These are phyloP conservation scores for Microdochium nivale DNA, from an alignment of 2,329 filamentous ascomycete species.

Conservation along the genomic window DNA sequence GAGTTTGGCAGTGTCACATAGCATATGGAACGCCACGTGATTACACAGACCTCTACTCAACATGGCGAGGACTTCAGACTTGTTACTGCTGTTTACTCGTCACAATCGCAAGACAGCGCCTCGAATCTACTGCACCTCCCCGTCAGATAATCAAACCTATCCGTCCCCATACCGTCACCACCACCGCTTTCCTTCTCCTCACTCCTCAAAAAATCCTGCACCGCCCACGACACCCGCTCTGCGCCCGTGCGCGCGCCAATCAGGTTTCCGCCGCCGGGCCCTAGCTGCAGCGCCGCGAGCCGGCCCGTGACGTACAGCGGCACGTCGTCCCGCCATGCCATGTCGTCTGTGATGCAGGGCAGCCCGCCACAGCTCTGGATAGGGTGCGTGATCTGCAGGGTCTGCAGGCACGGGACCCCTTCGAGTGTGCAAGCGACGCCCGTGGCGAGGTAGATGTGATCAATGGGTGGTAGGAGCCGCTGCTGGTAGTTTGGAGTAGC, in stretches of 20 bases:
- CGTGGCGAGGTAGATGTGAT: conserved; percentile 71
- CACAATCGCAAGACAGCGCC: conserved; percentile 7
- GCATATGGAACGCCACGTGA: too few species aligned
- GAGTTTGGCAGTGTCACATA: too few species aligned
- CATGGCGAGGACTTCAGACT: too few species aligned
- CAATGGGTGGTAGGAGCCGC: conserved; percentile 35
- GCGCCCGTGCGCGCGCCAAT: conserved; percentile 66
- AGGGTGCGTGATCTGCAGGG: conserved; percentile 49
- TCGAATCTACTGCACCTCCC: conserved; percentile 32
- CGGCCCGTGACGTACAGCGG: conserved; percentile 65
- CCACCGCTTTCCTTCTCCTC: conserved; percentile 11
- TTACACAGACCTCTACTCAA: too few species aligned
- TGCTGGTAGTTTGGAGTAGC: background rate
- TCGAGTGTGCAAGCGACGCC: conserved; percentile 58
- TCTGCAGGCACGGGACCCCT: conserved; percentile 51
- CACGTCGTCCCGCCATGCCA: conserved; percentile 67
- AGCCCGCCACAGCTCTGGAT: conserved; percentile 56
- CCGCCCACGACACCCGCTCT: conserved; percentile 63
- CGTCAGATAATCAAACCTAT: conserved; percentile 21
- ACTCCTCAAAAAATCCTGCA: conserved; percentile 47
- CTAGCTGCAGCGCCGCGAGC: conserved; percentile 58
- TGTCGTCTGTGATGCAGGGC: conserved; percentile 65
- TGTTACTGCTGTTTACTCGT: too few species aligned
- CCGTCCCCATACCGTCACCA: conserved; percentile 10
- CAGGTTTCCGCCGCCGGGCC: conserved; percentile 65